Evolutionary conservation across 176 grass and related monocot species (phyloP).

Genomic region (Eleusine indica): DNA sequence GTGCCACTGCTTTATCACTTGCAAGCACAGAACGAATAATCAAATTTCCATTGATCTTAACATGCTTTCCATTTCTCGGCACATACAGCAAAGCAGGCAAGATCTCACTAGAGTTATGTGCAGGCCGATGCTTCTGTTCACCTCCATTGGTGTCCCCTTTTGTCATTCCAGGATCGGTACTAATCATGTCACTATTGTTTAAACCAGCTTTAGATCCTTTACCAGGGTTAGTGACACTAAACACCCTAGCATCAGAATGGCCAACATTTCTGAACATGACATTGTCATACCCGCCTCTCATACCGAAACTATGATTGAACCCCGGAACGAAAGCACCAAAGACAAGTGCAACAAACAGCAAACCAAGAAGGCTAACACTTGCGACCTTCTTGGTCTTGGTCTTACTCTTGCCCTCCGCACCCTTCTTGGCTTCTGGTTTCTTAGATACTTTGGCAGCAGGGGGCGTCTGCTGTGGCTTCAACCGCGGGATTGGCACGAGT

Average conservation of each 20-base stretch:
- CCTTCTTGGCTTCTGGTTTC: constrained; percentile 67
- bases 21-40: constrained; percentile 97
- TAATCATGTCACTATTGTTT: constrained; percentile 45
- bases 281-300: constrained; percentile 25
- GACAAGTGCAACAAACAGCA: constrained; percentile 61
- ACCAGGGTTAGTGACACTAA: constrained; percentile 52
- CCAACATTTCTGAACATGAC: constrained; percentile 49
- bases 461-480: constrained; percentile 65
- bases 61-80: constrained; percentile 99
- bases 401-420: constrained; percentile 48
- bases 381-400: constrained; percentile 82
- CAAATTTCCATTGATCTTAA: constrained; percentile 95
- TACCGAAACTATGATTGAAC: constrained; percentile 60
- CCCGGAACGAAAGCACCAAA: constrained; percentile 63
- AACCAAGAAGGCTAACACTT: constrained; percentile 82
- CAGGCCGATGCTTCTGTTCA: constrained; percentile 39
- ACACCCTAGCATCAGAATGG: constrained; percentile 55
- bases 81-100: constrained; percentile 93
- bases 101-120: constrained; percentile 68
- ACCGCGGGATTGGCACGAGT: constrained; percentile 83
- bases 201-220: constrained; percentile 38
- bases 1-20: constrained; percentile 82
- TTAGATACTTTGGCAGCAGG: constrained; percentile 57
- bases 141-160: background rate
- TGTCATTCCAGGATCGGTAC: constrained; percentile 40